Evolutionary conservation across 2,329 filamentous ascomycete genomes (phyloP).

Genomic region (Curvularia verruculosa): DNA sequence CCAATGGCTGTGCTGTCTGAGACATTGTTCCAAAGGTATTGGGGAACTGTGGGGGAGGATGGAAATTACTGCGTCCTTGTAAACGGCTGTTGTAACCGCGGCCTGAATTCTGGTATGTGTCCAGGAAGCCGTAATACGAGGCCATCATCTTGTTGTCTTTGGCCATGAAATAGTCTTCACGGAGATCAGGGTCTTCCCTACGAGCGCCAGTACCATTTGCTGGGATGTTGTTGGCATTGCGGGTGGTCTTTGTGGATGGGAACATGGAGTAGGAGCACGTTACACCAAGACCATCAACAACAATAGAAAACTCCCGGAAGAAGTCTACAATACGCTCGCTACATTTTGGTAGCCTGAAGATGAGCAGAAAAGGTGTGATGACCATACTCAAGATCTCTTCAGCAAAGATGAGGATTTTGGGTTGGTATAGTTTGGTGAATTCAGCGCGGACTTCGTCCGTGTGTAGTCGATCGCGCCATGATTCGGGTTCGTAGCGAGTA

Average conservation of each 20-base stretch:
- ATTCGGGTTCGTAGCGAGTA: slow-evolving; percentile 86
- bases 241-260: slow-evolving; percentile 84
- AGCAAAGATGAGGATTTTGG: slow-evolving; percentile 88
- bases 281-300: slow-evolving; percentile 94
- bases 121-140: slow-evolving; percentile 92
- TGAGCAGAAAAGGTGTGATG: slow-evolving; percentile 86
- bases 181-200: slow-evolving; percentile 63
- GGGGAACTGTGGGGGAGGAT: slow-evolving; percentile 77
- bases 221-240: slow-evolving; percentile 54
- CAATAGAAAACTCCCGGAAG: slow-evolving; percentile 95
- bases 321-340: slow-evolving; percentile 96
- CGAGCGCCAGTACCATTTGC: slow-evolving; percentile 45
- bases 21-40: slow-evolving; percentile 60
- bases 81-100: slow-evolving; percentile 39
- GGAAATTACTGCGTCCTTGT: slow-evolving; percentile 58
- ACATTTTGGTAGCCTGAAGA: slow-evolving; percentile 83
- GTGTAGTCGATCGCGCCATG: slow-evolving; percentile 90
- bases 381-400: slow-evolving; percentile 93
- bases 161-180: slow-evolving; percentile 91
- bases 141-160: slow-evolving; percentile 99
- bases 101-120: slow-evolving; percentile 70
- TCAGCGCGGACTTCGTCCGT: slow-evolving; percentile 91
- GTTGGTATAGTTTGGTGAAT: slow-evolving; percentile 88
- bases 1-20: slow-evolving; percentile 59
- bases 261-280: slow-evolving; percentile 98